phyloP scores from a whole-genome alignment of 441 rosid species.

The Populus hybrid region DNA sequence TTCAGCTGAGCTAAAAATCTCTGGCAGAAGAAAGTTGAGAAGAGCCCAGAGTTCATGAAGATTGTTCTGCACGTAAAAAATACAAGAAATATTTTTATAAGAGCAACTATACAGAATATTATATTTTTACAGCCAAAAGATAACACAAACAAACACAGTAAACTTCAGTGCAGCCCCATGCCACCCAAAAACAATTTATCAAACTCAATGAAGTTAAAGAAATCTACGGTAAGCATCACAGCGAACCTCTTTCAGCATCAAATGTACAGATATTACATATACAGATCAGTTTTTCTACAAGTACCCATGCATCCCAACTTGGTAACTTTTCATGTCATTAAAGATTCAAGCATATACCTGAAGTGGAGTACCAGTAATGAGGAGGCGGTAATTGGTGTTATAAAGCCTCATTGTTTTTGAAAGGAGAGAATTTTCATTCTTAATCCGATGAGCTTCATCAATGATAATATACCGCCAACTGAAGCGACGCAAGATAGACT shows the following conservation, averaged over 20 bases:
- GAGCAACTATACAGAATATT: background rate
- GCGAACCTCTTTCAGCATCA: too few relatives aligned
- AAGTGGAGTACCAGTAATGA: constrained; percentile 98
- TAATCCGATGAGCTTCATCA: constrained; percentile 98
- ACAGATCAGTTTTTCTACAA: too few relatives aligned
- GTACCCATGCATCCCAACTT: background rate
- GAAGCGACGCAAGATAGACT: constrained; percentile 82
- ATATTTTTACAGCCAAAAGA: background rate
- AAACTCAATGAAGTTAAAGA: background rate
- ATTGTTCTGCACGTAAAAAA: constrained; percentile 66
- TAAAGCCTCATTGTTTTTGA: constrained; percentile 93
- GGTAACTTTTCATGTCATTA: background rate
- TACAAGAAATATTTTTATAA: constrained; percentile 8
- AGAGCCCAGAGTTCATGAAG: constrained; percentile 99
- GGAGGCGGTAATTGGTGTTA: constrained; percentile 93
- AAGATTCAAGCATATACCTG: constrained; percentile 57
- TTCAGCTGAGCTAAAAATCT: constrained; percentile 97
- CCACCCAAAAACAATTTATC: background rate
- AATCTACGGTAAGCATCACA: background rate
- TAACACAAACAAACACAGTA: too few relatives aligned
- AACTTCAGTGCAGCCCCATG: background rate
- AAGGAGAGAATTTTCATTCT: too few relatives aligned
- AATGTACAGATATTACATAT: too few relatives aligned
- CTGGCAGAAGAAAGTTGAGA: constrained; percentile 90
- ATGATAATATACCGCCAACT: constrained; percentile 99